These are phyloP conservation scores for Ceratorhiza oryzae-sativae DNA, from an alignment of 1,284 basidiomycete genomes.

Conservation along the genomic window DNA sequence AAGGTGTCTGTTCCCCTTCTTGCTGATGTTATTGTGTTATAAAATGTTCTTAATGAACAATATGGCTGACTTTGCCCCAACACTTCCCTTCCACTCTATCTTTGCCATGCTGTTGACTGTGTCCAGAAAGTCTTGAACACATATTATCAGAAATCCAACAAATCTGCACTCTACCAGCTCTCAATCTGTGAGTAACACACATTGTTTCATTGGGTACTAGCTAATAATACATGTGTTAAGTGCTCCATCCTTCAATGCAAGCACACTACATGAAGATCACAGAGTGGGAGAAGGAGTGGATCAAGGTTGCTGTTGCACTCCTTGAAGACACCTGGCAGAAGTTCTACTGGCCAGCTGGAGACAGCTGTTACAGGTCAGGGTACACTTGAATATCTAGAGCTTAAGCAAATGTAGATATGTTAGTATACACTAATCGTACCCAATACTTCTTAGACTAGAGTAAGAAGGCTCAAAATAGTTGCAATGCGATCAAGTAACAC, in stretches of 20 bases:
- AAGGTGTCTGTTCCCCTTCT: not conserved
- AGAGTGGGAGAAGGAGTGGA: conserved; percentile 3
- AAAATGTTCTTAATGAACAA: not conserved
- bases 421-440: too few relatives aligned
- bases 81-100: not conserved
- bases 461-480: too few relatives aligned
- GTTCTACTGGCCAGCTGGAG: not conserved
- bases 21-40: not conserved
- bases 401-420: not conserved
- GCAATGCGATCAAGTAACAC: too few relatives aligned
- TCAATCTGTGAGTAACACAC: not conserved
- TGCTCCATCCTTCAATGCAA: conserved; percentile 4
- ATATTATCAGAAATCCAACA: not conserved
- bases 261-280: not conserved
- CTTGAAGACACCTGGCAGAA: not conserved
- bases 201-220: too few relatives aligned
- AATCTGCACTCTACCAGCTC: not conserved
- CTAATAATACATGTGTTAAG: conserved; percentile 6
- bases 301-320: not conserved
- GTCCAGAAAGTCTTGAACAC: not conserved
- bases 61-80: not conserved
- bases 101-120: not conserved
- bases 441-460: too few relatives aligned
- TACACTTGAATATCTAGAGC: too few relatives aligned
- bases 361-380: not conserved